A percentile compares a stretch with the other conserved stretches of the same genome.
phyloP scores from a whole-genome alignment of 2,329 filamentous ascomycete species.

The Trichoderma sp. region DNA sequence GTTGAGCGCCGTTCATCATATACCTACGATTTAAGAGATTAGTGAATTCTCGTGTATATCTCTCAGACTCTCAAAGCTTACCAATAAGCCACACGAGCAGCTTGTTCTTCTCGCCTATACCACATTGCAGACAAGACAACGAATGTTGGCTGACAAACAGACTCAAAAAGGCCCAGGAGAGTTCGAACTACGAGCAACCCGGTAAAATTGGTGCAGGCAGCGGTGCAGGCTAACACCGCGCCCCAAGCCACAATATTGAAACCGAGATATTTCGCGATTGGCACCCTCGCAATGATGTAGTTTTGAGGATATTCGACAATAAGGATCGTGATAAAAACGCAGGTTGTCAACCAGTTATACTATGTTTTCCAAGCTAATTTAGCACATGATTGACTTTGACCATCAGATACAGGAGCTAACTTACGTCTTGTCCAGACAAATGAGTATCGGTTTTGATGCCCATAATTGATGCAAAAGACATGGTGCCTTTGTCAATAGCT shows the following conservation, averaged over 20 bases:
- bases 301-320: conserved; percentile 16
- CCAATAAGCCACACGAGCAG: conserved; percentile 6
- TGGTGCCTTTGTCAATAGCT: conserved; percentile 11
- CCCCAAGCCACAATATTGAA: conserved; percentile 14
- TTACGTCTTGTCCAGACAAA: conserved; percentile 1
- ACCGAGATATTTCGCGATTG: conserved; percentile 10
- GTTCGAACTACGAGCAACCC: not conserved
- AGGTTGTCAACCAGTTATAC: conserved; percentile 12
- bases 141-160: conserved; percentile 10
- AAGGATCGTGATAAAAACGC: conserved; percentile 6
- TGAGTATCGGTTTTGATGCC: not conserved
- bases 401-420: not conserved
- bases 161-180: conserved; percentile 10
- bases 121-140: conserved; percentile 10
- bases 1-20: conserved; percentile 15
- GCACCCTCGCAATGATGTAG: not conserved
- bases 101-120: conserved; percentile 13
- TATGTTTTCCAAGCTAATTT: not conserved
- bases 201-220: not conserved
- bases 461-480: conserved; percentile 15
- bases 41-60: not conserved
- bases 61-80: not conserved
- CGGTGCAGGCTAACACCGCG: not conserved
- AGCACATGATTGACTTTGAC: not conserved
- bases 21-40: not conserved